Evolutionary conservation across 768 basidiomycete species (phyloP).

Genomic region (Piloderma croceum): DNA sequence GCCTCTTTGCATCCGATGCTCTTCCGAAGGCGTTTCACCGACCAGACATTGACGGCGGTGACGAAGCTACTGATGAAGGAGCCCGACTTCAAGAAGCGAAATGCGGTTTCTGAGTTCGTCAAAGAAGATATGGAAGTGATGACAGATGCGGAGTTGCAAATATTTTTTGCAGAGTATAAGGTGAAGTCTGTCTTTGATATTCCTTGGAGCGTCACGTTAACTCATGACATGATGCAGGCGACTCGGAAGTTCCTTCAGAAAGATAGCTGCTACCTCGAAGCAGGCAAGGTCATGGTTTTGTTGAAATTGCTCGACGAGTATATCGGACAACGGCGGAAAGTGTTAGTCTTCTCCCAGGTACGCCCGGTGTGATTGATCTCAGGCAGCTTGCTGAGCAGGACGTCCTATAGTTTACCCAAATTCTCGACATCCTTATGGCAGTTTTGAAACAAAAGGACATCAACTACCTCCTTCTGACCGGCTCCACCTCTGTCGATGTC

Average conservation of each 20-base stretch:
- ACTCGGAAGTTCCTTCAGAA: slow-evolving; percentile 70
- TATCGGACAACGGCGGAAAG: slow-evolving; percentile 61
- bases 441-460: slow-evolving; percentile 68
- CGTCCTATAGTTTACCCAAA: slow-evolving; percentile 77
- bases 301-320: slow-evolving; percentile 68
- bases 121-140: slow-evolving; percentile 98
- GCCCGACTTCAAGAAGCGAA: slow-evolving; percentile 82
- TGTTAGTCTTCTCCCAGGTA: slow-evolving; percentile 94
- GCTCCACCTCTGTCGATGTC: slow-evolving; percentile 89
- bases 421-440: slow-evolving; percentile 87
- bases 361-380: slow-evolving; percentile 13
- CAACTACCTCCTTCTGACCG: slow-evolving; percentile 81
- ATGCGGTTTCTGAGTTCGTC: slow-evolving; percentile 75
- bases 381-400: slow-evolving; percentile 1
- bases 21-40: slow-evolving; percentile 81
- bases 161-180: slow-evolving; percentile 82
- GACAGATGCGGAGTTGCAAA: slow-evolving; percentile 94
- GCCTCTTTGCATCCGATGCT: slow-evolving; percentile 96
- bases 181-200: slow-evolving; percentile 35
- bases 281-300: slow-evolving; percentile 81
- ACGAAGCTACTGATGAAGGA: slow-evolving; percentile 85
- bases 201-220: not conserved
- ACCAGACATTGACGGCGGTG: slow-evolving; percentile 66
- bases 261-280: slow-evolving; percentile 71
- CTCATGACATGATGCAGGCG: slow-evolving; percentile 37